Conservation (phyloP, 257 asterid genomes). For the Solanum medicagineum region DNA sequence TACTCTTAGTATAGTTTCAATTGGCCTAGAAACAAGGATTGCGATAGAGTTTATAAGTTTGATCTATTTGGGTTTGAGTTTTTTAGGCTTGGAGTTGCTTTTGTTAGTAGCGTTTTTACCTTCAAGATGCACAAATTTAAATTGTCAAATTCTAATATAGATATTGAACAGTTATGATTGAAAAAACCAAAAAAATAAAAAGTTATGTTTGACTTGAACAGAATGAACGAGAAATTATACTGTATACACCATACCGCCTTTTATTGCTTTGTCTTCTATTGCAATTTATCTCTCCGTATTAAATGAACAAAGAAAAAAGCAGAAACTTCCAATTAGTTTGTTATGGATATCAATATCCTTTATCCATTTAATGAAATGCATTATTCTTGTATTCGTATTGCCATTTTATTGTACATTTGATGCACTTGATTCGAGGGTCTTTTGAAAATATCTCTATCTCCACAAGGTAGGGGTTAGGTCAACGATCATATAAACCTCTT, state of each 20-base stretch:
- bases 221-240: neutral
- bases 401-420: neutral
- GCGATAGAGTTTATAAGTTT: neutral
- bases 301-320: neutral
- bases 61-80: too few species aligned
- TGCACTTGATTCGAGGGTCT: neutral
- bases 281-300: neutral
- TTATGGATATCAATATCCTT: neutral
- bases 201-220: neutral
- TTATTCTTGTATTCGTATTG: neutral
- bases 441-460: neutral
- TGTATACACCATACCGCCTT: neutral
- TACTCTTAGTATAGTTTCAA: neutral
- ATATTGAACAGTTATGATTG: neutral
- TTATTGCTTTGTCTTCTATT: neutral
- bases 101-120: too few species aligned
- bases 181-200: neutral
- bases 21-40: too few species aligned
- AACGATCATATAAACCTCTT: too few species aligned
- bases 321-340: neutral
- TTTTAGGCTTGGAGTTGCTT: neutral
- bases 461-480: neutral
- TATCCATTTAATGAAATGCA: neutral
- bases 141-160: neutral
- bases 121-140: accelerated